Percentiles rank a stretch among this genome's conserved stretches.
phyloP scores from a whole-genome alignment of 2,329 filamentous ascomycete species.

The Cytospora schulzeri region DNA sequence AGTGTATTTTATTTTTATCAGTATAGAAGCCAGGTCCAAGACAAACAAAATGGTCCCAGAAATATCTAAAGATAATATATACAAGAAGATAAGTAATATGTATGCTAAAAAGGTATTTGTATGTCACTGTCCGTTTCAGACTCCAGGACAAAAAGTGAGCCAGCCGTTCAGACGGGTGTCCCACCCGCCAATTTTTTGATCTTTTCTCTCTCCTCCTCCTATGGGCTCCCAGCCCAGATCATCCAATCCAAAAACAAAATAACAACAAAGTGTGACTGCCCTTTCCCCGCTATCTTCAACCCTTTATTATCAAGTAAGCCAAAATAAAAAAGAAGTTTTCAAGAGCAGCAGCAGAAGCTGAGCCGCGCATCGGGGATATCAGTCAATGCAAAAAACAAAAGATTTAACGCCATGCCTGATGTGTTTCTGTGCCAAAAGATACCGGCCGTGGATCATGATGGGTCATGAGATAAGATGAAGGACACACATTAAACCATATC shows the following conservation, averaged over 20 bases:
- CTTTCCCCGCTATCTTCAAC: background rate
- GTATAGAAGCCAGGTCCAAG: background rate
- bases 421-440: slow-evolving; percentile 2
- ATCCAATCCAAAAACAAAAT: background rate
- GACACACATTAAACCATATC: background rate
- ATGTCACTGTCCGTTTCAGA: background rate
- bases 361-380: slow-evolving; percentile 5
- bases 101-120: background rate
- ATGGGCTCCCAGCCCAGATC: background rate
- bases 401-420: slow-evolving; percentile 12
- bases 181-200: background rate
- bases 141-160: background rate
- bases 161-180: background rate
- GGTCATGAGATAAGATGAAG: background rate
- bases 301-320: background rate
- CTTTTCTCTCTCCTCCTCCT: background rate
- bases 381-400: slow-evolving; percentile 15
- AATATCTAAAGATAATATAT: background rate
- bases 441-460: background rate
- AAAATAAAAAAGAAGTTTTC: background rate
- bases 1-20: background rate
- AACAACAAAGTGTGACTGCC: background rate
- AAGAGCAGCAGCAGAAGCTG: background rate
- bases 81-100: background rate
- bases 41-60: background rate